Evolutionary conservation across 495 filamentous ascomycete genomes (phyloP).

Genomic region (Podospora australis): DNA sequence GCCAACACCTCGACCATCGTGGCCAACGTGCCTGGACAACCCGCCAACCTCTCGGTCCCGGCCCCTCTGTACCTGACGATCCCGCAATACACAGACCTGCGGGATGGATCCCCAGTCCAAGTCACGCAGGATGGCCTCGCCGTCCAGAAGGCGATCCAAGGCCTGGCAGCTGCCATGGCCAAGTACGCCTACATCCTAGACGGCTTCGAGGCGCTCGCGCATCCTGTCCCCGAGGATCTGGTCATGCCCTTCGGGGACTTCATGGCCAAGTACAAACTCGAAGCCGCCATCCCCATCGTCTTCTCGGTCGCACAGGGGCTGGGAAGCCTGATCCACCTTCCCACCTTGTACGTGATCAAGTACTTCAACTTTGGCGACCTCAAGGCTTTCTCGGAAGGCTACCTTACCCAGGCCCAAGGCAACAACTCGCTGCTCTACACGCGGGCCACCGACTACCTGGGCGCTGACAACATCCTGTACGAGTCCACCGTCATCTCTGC

Average conservation of each 20-base stretch:
- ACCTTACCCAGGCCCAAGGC: no score
- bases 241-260: slow-evolving; percentile 44
- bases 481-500: no score
- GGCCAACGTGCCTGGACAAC: no score
- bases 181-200: slow-evolving; percentile 31
- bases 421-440: no score
- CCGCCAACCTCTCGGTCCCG: slow-evolving; percentile 12
- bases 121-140: slow-evolving; percentile 13
- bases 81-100: slow-evolving; percentile 37
- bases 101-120: slow-evolving; percentile 23
- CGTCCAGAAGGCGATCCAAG: slow-evolving; percentile 19
- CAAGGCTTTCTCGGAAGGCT: no score
- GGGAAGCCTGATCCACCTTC: slow-evolving; percentile 25
- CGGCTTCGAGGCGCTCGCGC: slow-evolving; percentile 31
- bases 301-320: slow-evolving; percentile 36
- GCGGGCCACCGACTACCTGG: no score
- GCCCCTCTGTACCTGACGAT: slow-evolving; percentile 8
- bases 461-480: no score
- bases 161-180: slow-evolving; percentile 29
- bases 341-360: slow-evolving; percentile 40
- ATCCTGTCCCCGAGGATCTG: slow-evolving; percentile 41
- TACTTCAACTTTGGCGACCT: no score
- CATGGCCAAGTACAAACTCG: slow-evolving; percentile 30
- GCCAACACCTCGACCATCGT: no score
- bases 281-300: slow-evolving; percentile 22